Conservation (phyloP, 768 basidiomycete species). For the Leccinum boreale region DNA sequence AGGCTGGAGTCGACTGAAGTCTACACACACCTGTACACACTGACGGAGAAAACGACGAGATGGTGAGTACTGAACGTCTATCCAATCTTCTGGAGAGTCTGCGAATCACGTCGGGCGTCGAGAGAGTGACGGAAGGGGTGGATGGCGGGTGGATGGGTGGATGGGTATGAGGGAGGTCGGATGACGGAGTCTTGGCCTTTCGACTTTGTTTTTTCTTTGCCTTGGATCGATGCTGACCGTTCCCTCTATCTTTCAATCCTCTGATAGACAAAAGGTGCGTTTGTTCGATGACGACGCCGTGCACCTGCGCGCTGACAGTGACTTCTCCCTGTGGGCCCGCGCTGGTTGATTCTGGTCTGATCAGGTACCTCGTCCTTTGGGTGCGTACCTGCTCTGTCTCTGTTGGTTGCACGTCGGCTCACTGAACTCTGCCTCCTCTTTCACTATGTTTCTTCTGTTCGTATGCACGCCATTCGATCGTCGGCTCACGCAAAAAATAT, state of each 20-base stretch:
- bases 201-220: neutral
- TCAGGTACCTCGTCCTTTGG: slow-evolving; percentile 95
- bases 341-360: slow-evolving; percentile 9
- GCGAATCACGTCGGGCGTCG: neutral
- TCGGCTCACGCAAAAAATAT: neutral
- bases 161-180: slow-evolving; percentile 22
- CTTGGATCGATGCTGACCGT: slow-evolving; percentile 18
- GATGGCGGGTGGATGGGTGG: slow-evolving; percentile 14
- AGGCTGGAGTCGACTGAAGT: neutral
- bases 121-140: slow-evolving; percentile 19
- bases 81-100: slow-evolving; percentile 3
- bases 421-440: neutral
- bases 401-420: neutral
- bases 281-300: neutral
- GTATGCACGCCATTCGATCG: neutral
- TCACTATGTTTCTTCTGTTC: neutral
- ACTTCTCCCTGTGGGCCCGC: neutral
- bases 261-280: slow-evolving; percentile 81
- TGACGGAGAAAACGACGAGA: slow-evolving; percentile 36
- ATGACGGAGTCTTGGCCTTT: slow-evolving; percentile 29
- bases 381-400: slow-evolving; percentile 46
- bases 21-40: neutral
- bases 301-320: neutral
- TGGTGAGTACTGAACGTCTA: slow-evolving; percentile 40
- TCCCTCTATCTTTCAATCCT: slow-evolving; percentile 1